Evolutionary conservation across 495 filamentous ascomycete species (phyloP), one percentile per base, ranked within the genome.

Genomic region (Thermochaetoides thermophila): DNA sequence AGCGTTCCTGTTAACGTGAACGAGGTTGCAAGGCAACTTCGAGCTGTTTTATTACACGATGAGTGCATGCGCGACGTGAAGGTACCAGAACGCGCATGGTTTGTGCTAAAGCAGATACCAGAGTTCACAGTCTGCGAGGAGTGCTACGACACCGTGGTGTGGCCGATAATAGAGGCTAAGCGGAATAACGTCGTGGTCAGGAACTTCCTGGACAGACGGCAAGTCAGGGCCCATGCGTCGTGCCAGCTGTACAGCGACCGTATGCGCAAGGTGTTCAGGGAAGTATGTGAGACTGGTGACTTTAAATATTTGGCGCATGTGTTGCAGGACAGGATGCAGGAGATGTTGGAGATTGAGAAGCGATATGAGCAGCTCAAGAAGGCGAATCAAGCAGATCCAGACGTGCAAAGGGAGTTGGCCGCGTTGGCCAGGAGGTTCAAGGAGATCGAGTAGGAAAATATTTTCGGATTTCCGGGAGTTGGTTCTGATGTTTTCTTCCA

Each of bases 221-320:
- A 66, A 34, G 50, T 49, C 4, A 53, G 52, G 14, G 56, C 64
- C 3, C 56, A 71, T 22, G 71, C 66, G 0, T 66, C 64, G 13
- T 89, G 82, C 44, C 77, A 82, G 53, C 56, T 86, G 5, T 85
- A 81, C 40, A 79, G 75, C n/a, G 54, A 64, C 7, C 68, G 74
- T n/a, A 85, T 85, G 75, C 64, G 80, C 25, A 55, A 61, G 1
- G 61, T 75, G 7, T 84, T 83, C 48, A 44, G 50, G 12, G 60
- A 68, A 13, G 74, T 76, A 2, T 67, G 76, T 30, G 42, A 57
- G 35, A 63, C 64, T 12, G 60, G 70, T 27, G 78, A 85, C 43
- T 55, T 71, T 23, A 44, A 49, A 6, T 64, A 59, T 34, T 48
- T 81, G 31, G 64, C 71, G 38, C 40, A 45, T 27, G 61, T 64